These are phyloP conservation scores for Tylopilus felleus DNA, from an alignment of 768 basidiomycete species.

Conservation along the genomic window DNA sequence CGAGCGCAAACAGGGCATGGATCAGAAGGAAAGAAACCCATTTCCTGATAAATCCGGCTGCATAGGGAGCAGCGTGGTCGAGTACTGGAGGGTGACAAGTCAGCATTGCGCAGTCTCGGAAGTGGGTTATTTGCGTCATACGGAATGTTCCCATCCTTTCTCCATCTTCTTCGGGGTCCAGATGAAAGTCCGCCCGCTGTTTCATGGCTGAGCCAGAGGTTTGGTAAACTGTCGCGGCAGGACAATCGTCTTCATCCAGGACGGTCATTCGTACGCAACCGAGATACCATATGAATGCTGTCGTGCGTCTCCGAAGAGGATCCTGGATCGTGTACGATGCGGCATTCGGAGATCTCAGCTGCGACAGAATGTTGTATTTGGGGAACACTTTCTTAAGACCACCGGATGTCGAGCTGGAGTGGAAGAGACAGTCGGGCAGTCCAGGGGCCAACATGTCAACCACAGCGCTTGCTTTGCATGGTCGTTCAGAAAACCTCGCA, in stretches of 20 bases:
- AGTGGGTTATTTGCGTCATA: neutral
- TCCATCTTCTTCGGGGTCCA: neutral
- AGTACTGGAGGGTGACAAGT: too few relatives aligned
- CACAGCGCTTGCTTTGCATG: neutral
- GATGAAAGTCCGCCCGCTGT: neutral
- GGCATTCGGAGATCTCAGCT: neutral
- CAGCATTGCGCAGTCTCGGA: too few relatives aligned
- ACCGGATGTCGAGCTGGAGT: slow-evolving; percentile 17
- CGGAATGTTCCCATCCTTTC: slow-evolving; percentile 7
- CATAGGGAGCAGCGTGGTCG: too few relatives aligned
- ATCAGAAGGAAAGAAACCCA: too few relatives aligned
- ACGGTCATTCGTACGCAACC: neutral
- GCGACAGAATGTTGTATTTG: slow-evolving; percentile 1
- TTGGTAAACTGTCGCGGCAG: neutral
- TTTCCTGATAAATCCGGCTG: too few relatives aligned
- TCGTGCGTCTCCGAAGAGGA: neutral
- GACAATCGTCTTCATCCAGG: neutral
- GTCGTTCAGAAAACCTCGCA: slow-evolving; percentile 1
- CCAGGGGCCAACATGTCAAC: slow-evolving; percentile 14
- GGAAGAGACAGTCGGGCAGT: slow-evolving; percentile 13
- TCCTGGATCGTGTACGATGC: neutral
- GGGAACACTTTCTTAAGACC: slow-evolving; percentile 8
- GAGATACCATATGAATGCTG: neutral
- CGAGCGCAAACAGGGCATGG: too few relatives aligned
- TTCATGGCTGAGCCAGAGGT: neutral